Evolutionary conservation across 73 alveolate genomes (phyloP), one percentile per base, ranked within the genome.

Genomic region (Paramecium biaurelia): DNA sequence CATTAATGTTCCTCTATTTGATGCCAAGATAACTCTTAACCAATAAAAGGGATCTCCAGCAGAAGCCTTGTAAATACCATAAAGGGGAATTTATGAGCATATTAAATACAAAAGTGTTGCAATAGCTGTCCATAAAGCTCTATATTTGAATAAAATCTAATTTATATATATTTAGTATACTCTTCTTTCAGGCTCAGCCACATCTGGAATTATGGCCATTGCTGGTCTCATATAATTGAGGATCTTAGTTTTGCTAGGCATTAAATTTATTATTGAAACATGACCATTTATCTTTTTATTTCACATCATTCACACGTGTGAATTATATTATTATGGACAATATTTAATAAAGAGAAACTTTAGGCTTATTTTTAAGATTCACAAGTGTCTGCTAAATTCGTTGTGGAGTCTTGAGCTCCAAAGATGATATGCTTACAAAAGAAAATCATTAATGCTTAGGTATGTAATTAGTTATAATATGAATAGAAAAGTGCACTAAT

Each of bases 1-100:
- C 99, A 99, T 99, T 70, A 99, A 96, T n/a, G 99, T 98, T 63
- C 99, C 99, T 95, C 99, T 97, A 94, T 99, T 99, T 15, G 99
- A 98, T 43, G 99, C 99, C 92, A 99, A 96, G 93, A 99, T 98
- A 86, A 98, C 99, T 96, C 99, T 97, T 93, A 98, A 92, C 99
- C 99, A 97, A 95, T 98, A 98, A 94, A 98, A 96, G 23, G 99
- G 99, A 92, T 98, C 99, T 59, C 99, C 97, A 79, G 98, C 99
- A 42, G 96, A 95, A 47, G 95, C 85, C 79, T 92, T 93, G 92
- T 92, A 87, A 79, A 99, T 97, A 57, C 99, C 99, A 92, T 98
- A 99, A 86, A 98, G 98, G 11, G 99, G 99, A 74, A 99, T 98
- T 96, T 99, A 99, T 88, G 99, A 98, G 95, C 99, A 98, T 57